Evolutionary conservation across 257 asterid species (phyloP), one percentile per base, ranked within the genome.

Genomic region (Thymus quinquecostatus): DNA sequence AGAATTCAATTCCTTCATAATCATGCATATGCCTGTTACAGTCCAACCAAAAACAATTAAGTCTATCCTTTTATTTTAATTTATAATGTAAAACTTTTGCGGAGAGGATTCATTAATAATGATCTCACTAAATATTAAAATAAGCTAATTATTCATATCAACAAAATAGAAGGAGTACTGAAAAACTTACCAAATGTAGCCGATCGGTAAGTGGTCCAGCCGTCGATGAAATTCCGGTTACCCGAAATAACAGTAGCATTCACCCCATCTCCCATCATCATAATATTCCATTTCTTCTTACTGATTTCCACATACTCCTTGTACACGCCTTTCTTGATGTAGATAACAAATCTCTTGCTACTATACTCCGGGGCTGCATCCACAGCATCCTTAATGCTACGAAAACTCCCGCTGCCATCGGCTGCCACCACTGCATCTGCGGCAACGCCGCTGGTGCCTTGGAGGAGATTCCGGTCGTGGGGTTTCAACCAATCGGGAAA

Each of bases 211-310:
- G 96, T 77, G 14, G 83, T 83, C 88, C 85, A 82, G 0, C 91
- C 93, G 50, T 82, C 88, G 11, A 64, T 32, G 11, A 51, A 64
- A 69, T 40, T 87, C 40, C 83, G 84, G 29, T 81, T 81, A 10
- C 93, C 93, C 3, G 87, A 56, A 49, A 89, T 77, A 29, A 89
- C 70, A 0, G 96, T 86, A 34, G 10, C 88, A 64, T 84, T 76
- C 8, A 82, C 63, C 6, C 91, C 96, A 45, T 89, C 96, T 66
- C 96, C 96, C 2, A 89, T 64, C 84, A 89, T 71, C 88, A 85
- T 80, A 29, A 89, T 76, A 54, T 85, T 86, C 89, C 85, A 78
- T 68, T 86, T 86, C 72, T 83, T 79, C 82, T 85, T 87, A 1
- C 79, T 32, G 4, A 89, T 82, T 70, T 81, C 84, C 60, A 89